Percentiles rank a stretch among this genome's conserved stretches.
phyloP scores from a whole-genome alignment of 1,284 basidiomycete species.

The Xanthoconium separans region DNA sequence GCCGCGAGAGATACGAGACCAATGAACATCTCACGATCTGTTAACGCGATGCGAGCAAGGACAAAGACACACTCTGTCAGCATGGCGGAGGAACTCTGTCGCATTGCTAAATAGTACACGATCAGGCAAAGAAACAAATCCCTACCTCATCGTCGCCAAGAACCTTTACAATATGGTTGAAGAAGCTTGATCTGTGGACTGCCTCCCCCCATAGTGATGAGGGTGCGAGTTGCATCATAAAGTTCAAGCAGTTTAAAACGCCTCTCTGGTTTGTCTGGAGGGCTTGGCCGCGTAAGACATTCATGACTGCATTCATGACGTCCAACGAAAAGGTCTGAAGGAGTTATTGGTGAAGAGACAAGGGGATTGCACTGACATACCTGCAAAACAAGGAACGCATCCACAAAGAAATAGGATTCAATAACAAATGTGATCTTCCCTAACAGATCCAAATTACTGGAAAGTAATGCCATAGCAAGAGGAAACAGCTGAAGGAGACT shows the following conservation, averaged over 20 bases:
- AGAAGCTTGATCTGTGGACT: conserved; percentile 69
- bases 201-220: conserved; percentile 65
- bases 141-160: conserved; percentile 65
- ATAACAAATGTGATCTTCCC: conserved; percentile 66
- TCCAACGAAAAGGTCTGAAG: conserved; percentile 49
- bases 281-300: conserved; percentile 49
- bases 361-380: conserved; percentile 38
- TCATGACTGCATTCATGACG: conserved; percentile 54
- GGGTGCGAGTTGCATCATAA: conserved; percentile 63
- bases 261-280: conserved; percentile 56
- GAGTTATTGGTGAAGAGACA: conserved; percentile 3
- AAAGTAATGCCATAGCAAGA: conserved; percentile 57
- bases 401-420: conserved; percentile 82
- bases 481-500: conserved; percentile 73
- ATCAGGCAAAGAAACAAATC: conserved; percentile 4
- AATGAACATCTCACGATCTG: conserved; percentile 61
- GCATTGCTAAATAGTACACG: conserved; percentile 13
- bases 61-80: conserved; percentile 67
- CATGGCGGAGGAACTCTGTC: conserved; percentile 50
- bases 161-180: conserved; percentile 54
- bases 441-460: conserved; percentile 74
- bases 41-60: conserved; percentile 66
- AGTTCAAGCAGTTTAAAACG: conserved; percentile 51
- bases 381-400: conserved; percentile 65
- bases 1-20: conserved; percentile 65